Evolutionary conservation across 148 eudicot species (phyloP).

Genomic region (Diospyros lotus): DNA sequence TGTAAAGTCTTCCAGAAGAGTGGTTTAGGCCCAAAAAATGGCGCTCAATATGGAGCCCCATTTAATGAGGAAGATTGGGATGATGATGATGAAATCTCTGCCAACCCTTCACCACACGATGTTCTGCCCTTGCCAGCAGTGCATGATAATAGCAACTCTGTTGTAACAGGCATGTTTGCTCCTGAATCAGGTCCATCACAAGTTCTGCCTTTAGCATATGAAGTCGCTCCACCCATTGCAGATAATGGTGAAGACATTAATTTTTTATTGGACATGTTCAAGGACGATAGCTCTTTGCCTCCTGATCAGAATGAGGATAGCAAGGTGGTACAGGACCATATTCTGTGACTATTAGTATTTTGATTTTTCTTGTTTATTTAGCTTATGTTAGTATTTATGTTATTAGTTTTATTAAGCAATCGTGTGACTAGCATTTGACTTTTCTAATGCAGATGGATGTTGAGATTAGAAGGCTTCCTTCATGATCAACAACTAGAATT

Average conservation of each 20-base stretch:
- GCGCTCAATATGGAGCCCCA: constrained; percentile 73
- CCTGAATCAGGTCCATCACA: constrained; percentile 17
- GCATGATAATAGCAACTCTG: constrained; percentile 7
- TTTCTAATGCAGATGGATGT: too few species aligned
- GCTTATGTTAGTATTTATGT: too few species aligned
- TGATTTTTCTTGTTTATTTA: too few species aligned
- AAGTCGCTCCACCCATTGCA: neutral
- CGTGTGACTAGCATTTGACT: too few species aligned
- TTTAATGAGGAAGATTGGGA: constrained; percentile 74
- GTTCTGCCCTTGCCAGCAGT: constrained; percentile 3
- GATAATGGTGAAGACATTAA: constrained; percentile 17
- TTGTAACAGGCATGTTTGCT: neutral
- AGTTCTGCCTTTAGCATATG: constrained; percentile 8
- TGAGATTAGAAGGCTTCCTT: too few species aligned
- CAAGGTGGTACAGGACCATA: constrained; percentile 13
- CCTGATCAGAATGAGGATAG: neutral
- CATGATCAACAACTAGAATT: too few species aligned
- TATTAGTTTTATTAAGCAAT: too few species aligned
- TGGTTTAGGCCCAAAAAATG: constrained; percentile 65
- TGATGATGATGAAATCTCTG: constrained; percentile 27
- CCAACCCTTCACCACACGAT: constrained; percentile 9
- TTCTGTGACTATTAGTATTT: too few species aligned
- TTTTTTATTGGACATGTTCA: constrained; percentile 15
- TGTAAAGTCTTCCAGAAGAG: constrained; percentile 69
- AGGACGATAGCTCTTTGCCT: constrained; percentile 15